Percentiles rank a stretch among this genome's conserved stretches.
phyloP scores from a whole-genome alignment of 1,139 yeast species.

The Candida sp. region DNA sequence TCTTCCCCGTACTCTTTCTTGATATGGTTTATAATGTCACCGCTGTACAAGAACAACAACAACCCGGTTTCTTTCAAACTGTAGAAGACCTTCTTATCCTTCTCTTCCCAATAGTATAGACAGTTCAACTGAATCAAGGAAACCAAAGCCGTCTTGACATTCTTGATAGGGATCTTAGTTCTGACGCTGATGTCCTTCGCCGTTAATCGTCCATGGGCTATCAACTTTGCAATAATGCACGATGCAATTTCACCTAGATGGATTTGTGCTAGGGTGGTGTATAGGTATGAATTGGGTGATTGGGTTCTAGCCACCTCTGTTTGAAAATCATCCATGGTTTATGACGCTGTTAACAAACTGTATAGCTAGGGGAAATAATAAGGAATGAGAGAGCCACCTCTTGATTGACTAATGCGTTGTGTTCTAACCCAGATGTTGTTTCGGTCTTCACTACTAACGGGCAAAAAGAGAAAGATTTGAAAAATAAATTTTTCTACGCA shows the following conservation, averaged over 20 bases:
- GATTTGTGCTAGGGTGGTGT: constrained; percentile 54
- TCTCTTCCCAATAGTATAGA: constrained; percentile 56
- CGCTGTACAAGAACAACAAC: constrained; percentile 70
- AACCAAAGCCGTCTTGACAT: constrained; percentile 61
- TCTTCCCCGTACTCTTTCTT: constrained; percentile 44
- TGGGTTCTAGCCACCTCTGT: constrained; percentile 41
- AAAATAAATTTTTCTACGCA: not conserved
- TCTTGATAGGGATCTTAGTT: constrained; percentile 43
- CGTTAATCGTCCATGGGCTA: constrained; percentile 63
- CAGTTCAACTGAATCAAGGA: constrained; percentile 71
- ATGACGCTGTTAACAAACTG: not conserved
- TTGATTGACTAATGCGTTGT: no score
- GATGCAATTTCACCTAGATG: constrained; percentile 73
- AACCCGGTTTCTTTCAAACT: constrained; percentile 69
- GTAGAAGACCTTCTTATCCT: constrained; percentile 52
- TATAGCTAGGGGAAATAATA: no score
- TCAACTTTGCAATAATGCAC: constrained; percentile 52
- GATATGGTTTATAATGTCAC: constrained; percentile 68
- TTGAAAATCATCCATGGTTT: constrained; percentile 17
- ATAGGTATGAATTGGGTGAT: constrained; percentile 66
- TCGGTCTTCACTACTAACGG: not conserved
- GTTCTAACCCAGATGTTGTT: not conserved
- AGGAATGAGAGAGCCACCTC: no score
- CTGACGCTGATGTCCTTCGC: constrained; percentile 49
- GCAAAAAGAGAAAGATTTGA: not conserved